Evolutionary conservation across 2,329 filamentous ascomycete genomes (phyloP).

Genomic region (Penicillium sp.): DNA sequence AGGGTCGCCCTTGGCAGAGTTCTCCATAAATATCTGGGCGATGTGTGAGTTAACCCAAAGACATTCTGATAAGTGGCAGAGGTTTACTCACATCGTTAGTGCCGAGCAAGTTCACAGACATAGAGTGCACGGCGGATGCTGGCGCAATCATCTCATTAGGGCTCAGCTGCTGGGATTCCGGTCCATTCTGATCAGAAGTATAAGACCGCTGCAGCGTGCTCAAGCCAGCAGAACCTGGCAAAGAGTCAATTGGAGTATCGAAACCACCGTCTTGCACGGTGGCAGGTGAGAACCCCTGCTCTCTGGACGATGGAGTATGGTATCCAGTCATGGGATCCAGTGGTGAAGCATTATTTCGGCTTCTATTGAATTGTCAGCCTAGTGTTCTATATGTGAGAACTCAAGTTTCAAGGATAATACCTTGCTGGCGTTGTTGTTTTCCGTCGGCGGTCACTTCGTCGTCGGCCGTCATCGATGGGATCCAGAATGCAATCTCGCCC

Average conservation of each 20-base stretch:
- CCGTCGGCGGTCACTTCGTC: conserved; percentile 25
- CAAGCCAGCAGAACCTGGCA: conserved; percentile 19
- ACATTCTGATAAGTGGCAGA: neutral
- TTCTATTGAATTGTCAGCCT: conserved; percentile 14
- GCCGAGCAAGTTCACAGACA: conserved; percentile 35
- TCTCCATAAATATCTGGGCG: conserved; percentile 33
- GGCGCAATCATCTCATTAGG: conserved; percentile 39
- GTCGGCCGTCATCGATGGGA: conserved; percentile 28
- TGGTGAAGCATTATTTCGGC: conserved; percentile 17
- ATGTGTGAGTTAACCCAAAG: neutral
- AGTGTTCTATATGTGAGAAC: neutral
- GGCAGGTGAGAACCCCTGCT: conserved; percentile 27
- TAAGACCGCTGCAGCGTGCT: conserved; percentile 23
- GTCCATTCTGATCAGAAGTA: conserved; percentile 25
- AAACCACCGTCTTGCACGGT: conserved; percentile 20
- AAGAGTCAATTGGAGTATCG: conserved; percentile 22
- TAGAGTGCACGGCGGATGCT: conserved; percentile 34
- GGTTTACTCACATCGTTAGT: conserved; percentile 26
- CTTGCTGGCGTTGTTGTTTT: conserved; percentile 24
- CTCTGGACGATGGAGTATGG: conserved; percentile 25
- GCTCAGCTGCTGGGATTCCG: conserved; percentile 34
- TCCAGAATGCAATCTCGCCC: conserved; percentile 36
- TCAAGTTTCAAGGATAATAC: conserved; percentile 15
- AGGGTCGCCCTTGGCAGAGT: conserved; percentile 26
- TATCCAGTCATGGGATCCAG: conserved; percentile 21